Evolutionary conservation across 179 eudicot genomes (phyloP), one percentile per base, ranked within the genome.

Genomic region (Beta macrorhiza): DNA sequence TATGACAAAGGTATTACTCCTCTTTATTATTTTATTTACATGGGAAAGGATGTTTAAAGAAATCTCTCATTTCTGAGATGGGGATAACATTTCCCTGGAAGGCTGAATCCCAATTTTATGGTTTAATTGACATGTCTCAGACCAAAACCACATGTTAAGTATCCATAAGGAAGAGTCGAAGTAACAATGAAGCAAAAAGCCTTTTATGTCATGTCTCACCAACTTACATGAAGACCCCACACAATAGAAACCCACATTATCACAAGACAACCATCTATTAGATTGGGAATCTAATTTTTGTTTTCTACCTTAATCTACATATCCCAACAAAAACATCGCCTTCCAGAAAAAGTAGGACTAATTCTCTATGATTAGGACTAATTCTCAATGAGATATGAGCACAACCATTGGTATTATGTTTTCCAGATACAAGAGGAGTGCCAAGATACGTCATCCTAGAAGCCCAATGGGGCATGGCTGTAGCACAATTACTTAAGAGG

Each of bases 151-250:
- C 9, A 29, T 17, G 44, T 64, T 37, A 64, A 64, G 17, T 64
- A 64, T 64, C 16, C 17, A 12, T 12, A 29, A 32, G 20, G 37
- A 22, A 10, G 32, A 63, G 67, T 63, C 67, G 32, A 22, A 22
- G 67, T 63, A 62, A 63, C 37, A 29, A 64, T 13, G 64, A 44
- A 37, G 32, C 7, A 55, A n/a, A 7, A 67, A 59, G 25, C 68
- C 14, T 58, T 17, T 42, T 61, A 7, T 10, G 37, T 37, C 42
- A 37, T 42, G 53, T 58, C 15, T 56, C 15, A 42, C 51, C 6
- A 57, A 17, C 51, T 57, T 25, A 17, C 78, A 57, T 55, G 67
- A 17, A 19, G 16, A 75, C 63, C 57, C 64, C 78, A 72, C 42
- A 55, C 29, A 13, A 4, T 22, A 32, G 19, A 74, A 55, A 74